phyloP scores from a whole-genome alignment of 177 flowering plant genomes.

The Tripterygium wilfordii region DNA sequence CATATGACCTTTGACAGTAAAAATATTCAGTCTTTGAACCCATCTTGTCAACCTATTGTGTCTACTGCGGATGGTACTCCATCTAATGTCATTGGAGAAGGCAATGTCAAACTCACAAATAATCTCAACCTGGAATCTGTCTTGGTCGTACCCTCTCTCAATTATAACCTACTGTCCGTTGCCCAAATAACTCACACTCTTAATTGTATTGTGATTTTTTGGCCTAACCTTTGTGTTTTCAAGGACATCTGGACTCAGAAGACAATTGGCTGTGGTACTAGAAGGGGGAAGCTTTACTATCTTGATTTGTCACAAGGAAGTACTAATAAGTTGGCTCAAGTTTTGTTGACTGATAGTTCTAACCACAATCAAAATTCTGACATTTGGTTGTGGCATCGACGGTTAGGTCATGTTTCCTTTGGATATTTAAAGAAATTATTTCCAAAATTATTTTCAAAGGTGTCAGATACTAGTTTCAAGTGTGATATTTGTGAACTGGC shows the following conservation, averaged over 20 bases:
- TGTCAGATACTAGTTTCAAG: conserved; percentile 3
- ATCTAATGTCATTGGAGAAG: conserved; percentile 10
- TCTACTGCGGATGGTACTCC: not conserved
- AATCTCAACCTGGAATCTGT: conserved; percentile 17
- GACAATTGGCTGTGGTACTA: not conserved
- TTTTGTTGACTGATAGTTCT: not conserved
- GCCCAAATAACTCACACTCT: conserved; percentile 5
- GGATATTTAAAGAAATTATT: conserved; percentile 10
- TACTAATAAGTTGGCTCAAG: not conserved
- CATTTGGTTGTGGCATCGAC: not conserved
- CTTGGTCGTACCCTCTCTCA: conserved; percentile 18
- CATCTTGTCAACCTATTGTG: not conserved
- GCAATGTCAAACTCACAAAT: conserved; percentile 14
- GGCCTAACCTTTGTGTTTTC: not conserved
- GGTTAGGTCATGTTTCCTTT: conserved; percentile 1
- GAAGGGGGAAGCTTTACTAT: not conserved
- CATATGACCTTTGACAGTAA: conserved; percentile 9
- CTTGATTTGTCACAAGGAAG: not conserved
- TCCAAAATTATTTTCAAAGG: conserved; percentile 3
- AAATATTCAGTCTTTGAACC: not conserved
- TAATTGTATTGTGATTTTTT: not conserved
- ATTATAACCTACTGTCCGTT: conserved; percentile 14
- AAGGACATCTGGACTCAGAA: not conserved
- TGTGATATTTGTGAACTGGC: conserved; percentile 13
- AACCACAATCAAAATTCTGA: not conserved